phyloP scores from a whole-genome alignment of 805 yeast genomes.

The baker's yeast (Saccharomyces cerevisiae) region DNA sequence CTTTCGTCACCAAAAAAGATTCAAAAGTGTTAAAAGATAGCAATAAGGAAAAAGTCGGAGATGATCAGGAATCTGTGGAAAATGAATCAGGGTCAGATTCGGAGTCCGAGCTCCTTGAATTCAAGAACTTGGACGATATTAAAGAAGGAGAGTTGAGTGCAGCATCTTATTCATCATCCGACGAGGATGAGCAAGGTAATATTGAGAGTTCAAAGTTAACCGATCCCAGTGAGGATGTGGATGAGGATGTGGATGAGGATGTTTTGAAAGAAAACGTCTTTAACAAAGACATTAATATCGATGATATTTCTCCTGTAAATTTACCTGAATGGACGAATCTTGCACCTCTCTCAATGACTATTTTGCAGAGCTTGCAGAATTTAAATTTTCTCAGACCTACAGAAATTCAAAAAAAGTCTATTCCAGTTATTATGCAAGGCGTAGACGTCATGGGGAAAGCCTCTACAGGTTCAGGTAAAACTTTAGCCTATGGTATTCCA shows the following conservation, averaged over 20 bases:
- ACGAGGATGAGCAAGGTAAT: constrained; percentile 18
- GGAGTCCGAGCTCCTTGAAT: constrained; percentile 20
- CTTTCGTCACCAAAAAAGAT: constrained; percentile 38
- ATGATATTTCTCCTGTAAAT: constrained; percentile 33
- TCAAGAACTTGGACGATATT: constrained; percentile 27
- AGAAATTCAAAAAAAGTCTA: constrained; percentile 66
- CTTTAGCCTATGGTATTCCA: constrained; percentile 91
- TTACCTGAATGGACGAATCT: constrained; percentile 53
- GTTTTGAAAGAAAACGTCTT: constrained; percentile 26
- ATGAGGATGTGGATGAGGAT: constrained; percentile 11
- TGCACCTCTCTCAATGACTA: constrained; percentile 41
- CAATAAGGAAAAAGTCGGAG: constrained; percentile 15
- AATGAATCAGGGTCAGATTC: constrained; percentile 8
- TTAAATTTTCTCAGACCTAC: constrained; percentile 67
- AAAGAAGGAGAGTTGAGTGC: constrained; percentile 27
- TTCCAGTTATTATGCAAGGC: constrained; percentile 67
- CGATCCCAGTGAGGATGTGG: constrained; percentile 7
- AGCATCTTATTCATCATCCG: constrained; percentile 15
- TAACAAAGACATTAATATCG: constrained; percentile 14
- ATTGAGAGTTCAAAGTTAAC: constrained; percentile 8
- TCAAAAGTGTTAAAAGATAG: constrained; percentile 10
- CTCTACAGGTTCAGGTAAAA: constrained; percentile 95
- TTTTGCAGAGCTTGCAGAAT: constrained; percentile 52
- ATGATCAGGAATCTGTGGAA: constrained; percentile 6
- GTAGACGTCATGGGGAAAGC: constrained; percentile 91